Evolutionary conservation across 306 rosid genomes (phyloP), one percentile per base, ranked within the genome.

Genomic region (Trifolium pratense): DNA sequence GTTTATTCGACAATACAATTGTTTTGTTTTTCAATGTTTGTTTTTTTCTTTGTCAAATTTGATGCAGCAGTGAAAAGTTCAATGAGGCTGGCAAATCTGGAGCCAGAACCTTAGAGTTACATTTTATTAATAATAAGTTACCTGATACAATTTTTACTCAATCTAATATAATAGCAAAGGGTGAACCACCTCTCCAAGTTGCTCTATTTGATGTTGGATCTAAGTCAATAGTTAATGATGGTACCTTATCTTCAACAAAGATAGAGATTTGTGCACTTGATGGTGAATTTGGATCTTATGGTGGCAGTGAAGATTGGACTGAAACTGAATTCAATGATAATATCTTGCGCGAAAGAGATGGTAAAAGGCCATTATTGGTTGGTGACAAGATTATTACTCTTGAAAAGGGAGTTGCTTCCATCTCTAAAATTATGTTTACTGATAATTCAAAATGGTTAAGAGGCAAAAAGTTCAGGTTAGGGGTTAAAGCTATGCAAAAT

Each of bases 371-470:
- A 31, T 53, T 89, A 1, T 60, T 91, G 71, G 66, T 43, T 4
- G 97, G 97, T 36, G 8, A 36, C 8, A 59, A 20, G 57, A 17
- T 61, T 11, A 13, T 83, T 14, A 80, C 79, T 12, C 71, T 91
- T 7, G 42, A 51, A 53, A 74, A 82, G 21, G 97, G 97, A 37
- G 77, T 80, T 66, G 85, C 80, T 32, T 4, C 0, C 5, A 58
- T 87, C 1, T 7, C 52, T 39, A 42, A 83, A 4, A 9, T 72
- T 15, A 1, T 8, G 62, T 76, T 91, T 14, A 86, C 82, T 3
- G 97, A 91, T 70, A 91, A 89, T 46, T 91, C 97, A 0, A 78
- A 89, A 57, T 91, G 97, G 97, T 48, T 64, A 5, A 81, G 86
- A 71, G 40, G 82, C 73, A 14, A 86, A 15, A 87, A 1, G 74